Evolutionary conservation across 495 filamentous ascomycete species (phyloP), one percentile per base, ranked within the genome.

Genomic region (Penicillium taxi): DNA sequence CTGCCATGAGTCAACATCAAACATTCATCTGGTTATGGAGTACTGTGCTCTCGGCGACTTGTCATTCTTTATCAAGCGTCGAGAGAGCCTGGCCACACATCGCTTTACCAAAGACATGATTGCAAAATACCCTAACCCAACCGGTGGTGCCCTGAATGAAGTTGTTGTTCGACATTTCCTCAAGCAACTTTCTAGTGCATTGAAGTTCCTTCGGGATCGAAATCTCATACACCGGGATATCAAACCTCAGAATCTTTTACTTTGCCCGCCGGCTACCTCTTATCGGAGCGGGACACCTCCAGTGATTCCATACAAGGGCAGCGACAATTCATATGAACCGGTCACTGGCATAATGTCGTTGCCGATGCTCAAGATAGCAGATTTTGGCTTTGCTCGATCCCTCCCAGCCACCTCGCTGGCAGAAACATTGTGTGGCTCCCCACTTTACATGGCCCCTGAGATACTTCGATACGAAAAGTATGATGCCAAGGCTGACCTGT

Each of bases 11-110:
- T 80, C 84, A 3, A 63, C 73, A 5, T 78, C 80, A 13, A 86
- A 94, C 41, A 95, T 96, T 58, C 88, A 98, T 63, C 73, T 98
- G 13, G 82, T 96, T 31, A 98, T 96, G 93, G 93, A 98, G 58
- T 96, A 89, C 63, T 98, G 91, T 63, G 84, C 93, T 50, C 69
- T 98, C 21, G 88, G 91, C 18, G 91, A 98, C 52, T 59, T 98
- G 36, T 91, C 90, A 6, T 63, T 86, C 8, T 96, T 98, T 61
- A 94, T 96, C 66, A 94, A 88, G 69, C 89, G 87, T 56, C 76
- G 91, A 32, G 82, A 90, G 29, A 82, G 74, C 30, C 70, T 95
- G 6, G 72, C 64, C 15, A 75, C 77, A 8, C 81, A 94, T 57
- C 76, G 79, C 21, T 81, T 78, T 16, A 88, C 88, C 1, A 73